These are phyloP conservation scores for Onygenales sp. DNA, from an alignment of 2,329 filamentous ascomycete genomes.

Conservation along the genomic window DNA sequence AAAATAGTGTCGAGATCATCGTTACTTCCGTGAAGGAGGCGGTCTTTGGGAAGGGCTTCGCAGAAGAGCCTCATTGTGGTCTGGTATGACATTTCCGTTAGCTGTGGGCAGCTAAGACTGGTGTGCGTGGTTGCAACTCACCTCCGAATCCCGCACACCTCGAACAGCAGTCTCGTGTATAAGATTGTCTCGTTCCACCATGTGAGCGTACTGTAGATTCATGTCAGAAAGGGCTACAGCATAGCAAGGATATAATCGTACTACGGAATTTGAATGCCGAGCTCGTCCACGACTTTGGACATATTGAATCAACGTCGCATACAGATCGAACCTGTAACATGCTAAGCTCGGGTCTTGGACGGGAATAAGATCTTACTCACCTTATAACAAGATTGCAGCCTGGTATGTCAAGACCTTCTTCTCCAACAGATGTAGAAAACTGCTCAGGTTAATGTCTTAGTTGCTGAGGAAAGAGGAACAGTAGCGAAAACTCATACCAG, in stretches of 20 bases:
- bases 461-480: background rate
- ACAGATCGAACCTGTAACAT: constrained; percentile 69
- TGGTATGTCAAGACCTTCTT: constrained; percentile 58
- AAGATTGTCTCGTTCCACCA: constrained; percentile 67
- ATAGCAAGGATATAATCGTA: constrained; percentile 11
- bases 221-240: constrained; percentile 3
- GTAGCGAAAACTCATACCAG: constrained; percentile 23
- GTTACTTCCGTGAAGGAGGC: constrained; percentile 52
- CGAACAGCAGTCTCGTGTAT: constrained; percentile 52
- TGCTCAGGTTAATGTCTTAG: constrained; percentile 11
- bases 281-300: constrained; percentile 87
- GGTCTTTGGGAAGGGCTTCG: constrained; percentile 60
- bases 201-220: constrained; percentile 56
- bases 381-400: constrained; percentile 56
- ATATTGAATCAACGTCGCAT: constrained; percentile 84
- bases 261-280: constrained; percentile 61
- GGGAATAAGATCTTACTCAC: constrained; percentile 11
- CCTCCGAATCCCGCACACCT: constrained; percentile 37
- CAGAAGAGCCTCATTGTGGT: constrained; percentile 66
- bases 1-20: constrained; percentile 50
- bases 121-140: constrained; percentile 10
- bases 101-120: background rate
- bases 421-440: constrained; percentile 56
- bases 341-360: background rate
- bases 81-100: constrained; percentile 17